Evolutionary conservation across 805 yeast genomes (phyloP).

Genomic region (Suhomyces faveliae): DNA sequence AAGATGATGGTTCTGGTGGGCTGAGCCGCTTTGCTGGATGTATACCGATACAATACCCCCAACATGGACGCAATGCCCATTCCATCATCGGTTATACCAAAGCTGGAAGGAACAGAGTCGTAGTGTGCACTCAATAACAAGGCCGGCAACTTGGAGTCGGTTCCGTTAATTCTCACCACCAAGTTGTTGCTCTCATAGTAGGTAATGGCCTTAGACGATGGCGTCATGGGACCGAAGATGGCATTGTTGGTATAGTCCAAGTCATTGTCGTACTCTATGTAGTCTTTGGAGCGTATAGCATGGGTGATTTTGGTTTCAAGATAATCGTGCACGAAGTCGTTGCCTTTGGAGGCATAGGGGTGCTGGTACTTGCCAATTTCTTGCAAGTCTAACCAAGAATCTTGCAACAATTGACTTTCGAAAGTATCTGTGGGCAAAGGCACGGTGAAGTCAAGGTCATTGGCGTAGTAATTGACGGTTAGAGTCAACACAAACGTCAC

Average conservation of each 20-base stretch:
- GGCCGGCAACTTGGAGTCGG: slow-evolving; percentile 57
- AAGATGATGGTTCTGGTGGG: slow-evolving; percentile 74
- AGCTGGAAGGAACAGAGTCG: slow-evolving; percentile 84
- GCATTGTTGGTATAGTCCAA: slow-evolving; percentile 45
- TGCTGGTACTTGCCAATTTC: slow-evolving; percentile 64
- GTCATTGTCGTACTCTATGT: slow-evolving; percentile 40
- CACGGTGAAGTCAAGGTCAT: slow-evolving; percentile 38
- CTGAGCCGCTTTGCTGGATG: slow-evolving; percentile 31
- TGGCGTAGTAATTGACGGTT: slow-evolving; percentile 37
- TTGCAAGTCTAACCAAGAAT: slow-evolving; percentile 73
- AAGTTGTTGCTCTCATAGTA: slow-evolving; percentile 83
- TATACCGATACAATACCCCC: slow-evolving; percentile 58
- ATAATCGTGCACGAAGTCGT: slow-evolving; percentile 74
- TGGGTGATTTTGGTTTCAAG: slow-evolving; percentile 44
- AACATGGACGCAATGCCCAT: slow-evolving; percentile 81
- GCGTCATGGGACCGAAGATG: slow-evolving; percentile 49
- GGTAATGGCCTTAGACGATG: slow-evolving; percentile 48
- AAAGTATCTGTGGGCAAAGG: slow-evolving; percentile 44
- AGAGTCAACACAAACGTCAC: slow-evolving; percentile 46
- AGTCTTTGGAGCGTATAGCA: slow-evolving; percentile 15
- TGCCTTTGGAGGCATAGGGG: slow-evolving; percentile 75
- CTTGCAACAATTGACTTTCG: slow-evolving; percentile 31
- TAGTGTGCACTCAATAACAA: slow-evolving; percentile 79
- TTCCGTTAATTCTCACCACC: slow-evolving; percentile 72
- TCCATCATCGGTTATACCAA: slow-evolving; percentile 91